Evolutionary conservation across 1,284 basidiomycete species (phyloP), one percentile per base, ranked within the genome.

Genomic region (Leccinum pachyderme): DNA sequence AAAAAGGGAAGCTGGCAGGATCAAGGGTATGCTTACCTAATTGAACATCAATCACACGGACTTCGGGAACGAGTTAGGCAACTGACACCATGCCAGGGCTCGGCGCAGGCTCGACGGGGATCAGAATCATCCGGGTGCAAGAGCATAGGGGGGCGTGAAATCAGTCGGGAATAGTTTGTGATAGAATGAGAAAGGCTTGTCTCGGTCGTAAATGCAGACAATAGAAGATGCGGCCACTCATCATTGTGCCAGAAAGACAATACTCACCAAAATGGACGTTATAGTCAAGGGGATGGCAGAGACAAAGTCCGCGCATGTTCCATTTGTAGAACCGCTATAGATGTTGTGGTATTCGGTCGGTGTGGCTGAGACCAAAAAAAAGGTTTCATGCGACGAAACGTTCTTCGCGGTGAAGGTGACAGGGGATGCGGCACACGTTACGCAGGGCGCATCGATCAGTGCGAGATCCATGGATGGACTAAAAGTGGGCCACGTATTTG

Each of bases 31-130:
- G 57, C 47, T 63, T 59, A 63, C 43, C 3, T 61, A 63, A 68
- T 64, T 51, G 44, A 46, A 59, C 62, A 55, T 47, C 55, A 44
- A 45, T 13, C 13, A 12, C 51, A 15, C 41, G 29, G 25, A 47
- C 45, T 24, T 7, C 22, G 22, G 48, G 37, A 37, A 54, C 53
- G 32, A 27, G 55, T 55, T 63, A 60, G 63, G 9, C 8, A 33
- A 51, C 41, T 59, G 54, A 54, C 60, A 51, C 33, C 29, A 33
- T 18, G 18, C 57, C 43, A 56, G 52, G 52, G 62, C 51, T 62
- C 53, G 47, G 50, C 33, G 46, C 63, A 64, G 65, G 67, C 57
- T 65, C 61, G 64, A 57, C 67, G 66, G 66, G 51, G 62, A 63
- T 63, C 48, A 49, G 35, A 27, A n/a, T 27, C 48, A 49, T 39